A percentile compares a stretch with the other conserved stretches of the same genome.
These are phyloP conservation scores for Huntiella abstrusa DNA, from an alignment of 2,329 filamentous ascomycete species.

Conservation along the genomic window DNA sequence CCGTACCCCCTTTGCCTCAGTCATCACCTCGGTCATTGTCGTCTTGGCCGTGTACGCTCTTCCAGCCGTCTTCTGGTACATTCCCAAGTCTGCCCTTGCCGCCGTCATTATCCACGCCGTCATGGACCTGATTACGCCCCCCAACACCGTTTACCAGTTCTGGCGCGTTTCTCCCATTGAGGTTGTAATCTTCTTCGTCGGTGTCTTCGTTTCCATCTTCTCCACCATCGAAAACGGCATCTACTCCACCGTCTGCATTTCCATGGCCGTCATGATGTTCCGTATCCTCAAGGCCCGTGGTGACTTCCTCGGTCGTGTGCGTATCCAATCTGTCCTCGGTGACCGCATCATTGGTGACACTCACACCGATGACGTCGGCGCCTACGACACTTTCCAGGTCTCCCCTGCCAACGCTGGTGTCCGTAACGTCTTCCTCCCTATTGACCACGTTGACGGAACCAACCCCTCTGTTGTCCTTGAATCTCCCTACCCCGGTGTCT, in stretches of 20 bases:
- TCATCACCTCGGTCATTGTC: conserved; percentile 73
- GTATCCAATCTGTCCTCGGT: conserved; percentile 65
- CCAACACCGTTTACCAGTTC: conserved; percentile 84
- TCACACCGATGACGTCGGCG: conserved; percentile 24
- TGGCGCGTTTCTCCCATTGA: conserved; percentile 86
- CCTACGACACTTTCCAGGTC: conserved; percentile 39
- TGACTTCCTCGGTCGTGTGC: conserved; percentile 59
- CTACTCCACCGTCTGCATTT: conserved; percentile 58
- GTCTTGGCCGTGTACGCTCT: conserved; percentile 79
- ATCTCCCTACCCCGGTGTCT: conserved; percentile 73
- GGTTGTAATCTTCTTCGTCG: conserved; percentile 79
- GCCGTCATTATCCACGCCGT: conserved; percentile 94
- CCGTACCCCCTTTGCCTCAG: conserved; percentile 72
- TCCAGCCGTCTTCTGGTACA: conserved; percentile 82
- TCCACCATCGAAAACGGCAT: conserved; percentile 75
- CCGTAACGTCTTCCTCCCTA: conserved; percentile 70
- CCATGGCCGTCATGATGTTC: conserved; percentile 54
- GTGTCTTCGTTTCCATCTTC: conserved; percentile 81
- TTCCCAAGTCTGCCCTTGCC: conserved; percentile 60
- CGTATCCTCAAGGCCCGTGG: conserved; percentile 62
- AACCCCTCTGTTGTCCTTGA: conserved; percentile 70
- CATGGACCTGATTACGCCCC: conserved; percentile 75
- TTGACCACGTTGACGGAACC: conserved; percentile 74
- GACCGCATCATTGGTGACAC: conserved; percentile 54
- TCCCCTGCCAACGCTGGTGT: conserved; percentile 19